Conservation (phyloP, 1,284 basidiomycete species). For the Sporisorium reilianum region DNA sequence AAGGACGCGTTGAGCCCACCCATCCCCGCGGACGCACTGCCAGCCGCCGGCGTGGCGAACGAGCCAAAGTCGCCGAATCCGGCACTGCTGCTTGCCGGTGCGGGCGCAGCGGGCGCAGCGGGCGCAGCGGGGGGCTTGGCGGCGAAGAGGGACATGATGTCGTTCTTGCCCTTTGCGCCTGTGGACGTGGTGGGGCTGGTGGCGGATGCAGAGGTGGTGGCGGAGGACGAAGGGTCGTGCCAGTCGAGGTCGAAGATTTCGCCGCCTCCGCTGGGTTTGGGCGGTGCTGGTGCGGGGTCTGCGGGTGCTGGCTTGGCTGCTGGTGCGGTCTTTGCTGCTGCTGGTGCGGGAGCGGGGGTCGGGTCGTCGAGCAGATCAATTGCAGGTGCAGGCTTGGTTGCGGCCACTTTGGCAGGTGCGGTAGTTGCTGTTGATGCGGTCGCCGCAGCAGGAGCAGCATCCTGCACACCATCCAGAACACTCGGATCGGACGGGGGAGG, state of each 20-base stretch:
- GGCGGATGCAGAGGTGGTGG: constrained; percentile 19
- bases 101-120: neutral
- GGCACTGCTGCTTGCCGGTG: neutral
- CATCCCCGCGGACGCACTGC: neutral
- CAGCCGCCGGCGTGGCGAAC: constrained; percentile 15
- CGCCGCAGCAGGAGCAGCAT: constrained; percentile 21
- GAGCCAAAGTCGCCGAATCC: constrained; percentile 39
- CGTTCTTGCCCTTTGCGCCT: constrained; percentile 74
- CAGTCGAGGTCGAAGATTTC: constrained; percentile 90
- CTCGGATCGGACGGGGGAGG: constrained; percentile 85
- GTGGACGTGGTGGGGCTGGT: constrained; percentile 73
- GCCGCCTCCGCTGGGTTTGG: constrained; percentile 70
- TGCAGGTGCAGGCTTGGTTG: constrained; percentile 7
- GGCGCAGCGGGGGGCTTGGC: constrained; percentile 26
- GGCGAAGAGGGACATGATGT: constrained; percentile 84
- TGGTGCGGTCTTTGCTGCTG: constrained; percentile 11
- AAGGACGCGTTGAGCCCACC: constrained; percentile 17
- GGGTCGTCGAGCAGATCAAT: constrained; percentile 46
- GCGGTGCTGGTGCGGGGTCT: constrained; percentile 40
- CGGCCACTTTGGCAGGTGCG: neutral
- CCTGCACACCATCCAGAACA: constrained; percentile 75
- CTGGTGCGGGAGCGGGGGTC: constrained; percentile 13
- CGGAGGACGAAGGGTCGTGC: constrained; percentile 68
- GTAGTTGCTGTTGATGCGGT: neutral
- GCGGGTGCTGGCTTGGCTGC: constrained; percentile 22